Conservation (phyloP, 2,329 filamentous ascomycete species). For the Trematosphaeria pertusa region DNA sequence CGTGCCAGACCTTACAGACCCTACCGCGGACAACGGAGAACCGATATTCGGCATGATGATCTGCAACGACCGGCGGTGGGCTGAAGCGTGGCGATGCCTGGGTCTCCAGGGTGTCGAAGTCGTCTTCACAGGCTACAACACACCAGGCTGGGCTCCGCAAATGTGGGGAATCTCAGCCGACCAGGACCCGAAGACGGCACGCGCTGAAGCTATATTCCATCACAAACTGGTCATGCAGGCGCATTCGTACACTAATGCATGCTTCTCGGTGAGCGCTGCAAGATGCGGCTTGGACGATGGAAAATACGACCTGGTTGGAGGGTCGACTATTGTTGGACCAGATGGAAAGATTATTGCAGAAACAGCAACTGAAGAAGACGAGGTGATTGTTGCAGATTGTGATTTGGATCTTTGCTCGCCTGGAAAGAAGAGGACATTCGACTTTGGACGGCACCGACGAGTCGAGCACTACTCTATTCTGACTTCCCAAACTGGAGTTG, state of each 20-base stretch:
- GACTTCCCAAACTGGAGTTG: conserved; percentile 22
- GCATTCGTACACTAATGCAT: conserved; percentile 60
- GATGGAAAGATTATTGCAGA: conserved; percentile 58
- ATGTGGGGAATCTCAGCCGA: conserved; percentile 49
- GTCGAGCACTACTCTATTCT: conserved; percentile 26
- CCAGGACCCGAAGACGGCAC: conserved; percentile 53
- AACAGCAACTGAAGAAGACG: conserved; percentile 55
- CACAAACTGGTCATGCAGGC: conserved; percentile 60
- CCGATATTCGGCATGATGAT: conserved; percentile 63
- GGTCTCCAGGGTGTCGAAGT: conserved; percentile 59
- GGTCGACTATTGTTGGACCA: conserved; percentile 55
- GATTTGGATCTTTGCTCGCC: conserved; percentile 54
- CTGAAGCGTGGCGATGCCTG: conserved; percentile 59
- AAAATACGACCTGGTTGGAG: conserved; percentile 54
- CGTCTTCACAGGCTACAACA: conserved; percentile 53
- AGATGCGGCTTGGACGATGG: conserved; percentile 59
- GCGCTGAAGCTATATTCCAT: conserved; percentile 57
- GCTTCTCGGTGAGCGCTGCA: conserved; percentile 57
- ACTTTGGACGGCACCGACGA: conserved; percentile 27
- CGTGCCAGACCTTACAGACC: conserved; percentile 29
- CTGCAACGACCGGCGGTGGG: conserved; percentile 62
- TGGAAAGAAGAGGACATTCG: conserved; percentile 54
- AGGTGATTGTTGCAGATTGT: conserved; percentile 58
- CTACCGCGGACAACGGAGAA: conserved; percentile 46
- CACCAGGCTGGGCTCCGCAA: conserved; percentile 56